Percentiles rank a stretch among this genome's conserved stretches.
Conservation (phyloP, 2,329 filamentous ascomycete species). For the Hymenoscyphus fructigenus region DNA sequence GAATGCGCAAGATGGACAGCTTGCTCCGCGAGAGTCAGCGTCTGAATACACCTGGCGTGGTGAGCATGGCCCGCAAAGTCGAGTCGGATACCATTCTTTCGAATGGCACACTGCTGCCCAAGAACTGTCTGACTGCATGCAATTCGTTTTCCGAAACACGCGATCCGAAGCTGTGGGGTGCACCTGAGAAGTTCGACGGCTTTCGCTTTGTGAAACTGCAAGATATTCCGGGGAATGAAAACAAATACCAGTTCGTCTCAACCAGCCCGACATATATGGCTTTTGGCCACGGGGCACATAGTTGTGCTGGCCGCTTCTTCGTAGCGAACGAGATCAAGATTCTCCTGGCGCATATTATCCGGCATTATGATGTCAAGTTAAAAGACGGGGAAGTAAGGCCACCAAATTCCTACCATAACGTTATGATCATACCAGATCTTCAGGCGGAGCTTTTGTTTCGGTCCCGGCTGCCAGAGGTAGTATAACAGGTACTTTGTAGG, state of each 20-base stretch:
- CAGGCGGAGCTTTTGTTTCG: no score
- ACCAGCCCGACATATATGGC: background rate
- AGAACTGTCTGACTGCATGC: background rate
- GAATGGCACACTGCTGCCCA: background rate
- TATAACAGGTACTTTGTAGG: no score
- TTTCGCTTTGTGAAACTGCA: background rate
- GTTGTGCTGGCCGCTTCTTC: background rate
- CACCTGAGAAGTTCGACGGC: background rate
- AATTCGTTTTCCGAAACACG: background rate
- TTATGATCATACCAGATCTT: no score
- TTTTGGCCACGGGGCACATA: background rate
- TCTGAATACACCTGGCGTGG: background rate
- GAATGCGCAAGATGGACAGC: constrained; percentile 3
- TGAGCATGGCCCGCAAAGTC: constrained; percentile 2
- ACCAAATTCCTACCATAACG: no score
- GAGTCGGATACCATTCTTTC: background rate
- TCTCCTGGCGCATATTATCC: background rate
- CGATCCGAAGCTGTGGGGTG: background rate
- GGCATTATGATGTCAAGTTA: background rate
- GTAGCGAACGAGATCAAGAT: background rate
- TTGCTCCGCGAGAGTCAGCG: background rate
- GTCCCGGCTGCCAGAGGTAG: no score
- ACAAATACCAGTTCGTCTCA: background rate
- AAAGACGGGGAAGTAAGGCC: background rate
- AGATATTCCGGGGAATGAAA: background rate